Percentiles rank a stretch among this genome's conserved stretches.
phyloP scores from a whole-genome alignment of 495 filamentous ascomycete genomes.

The Aspergillus panamensis region DNA sequence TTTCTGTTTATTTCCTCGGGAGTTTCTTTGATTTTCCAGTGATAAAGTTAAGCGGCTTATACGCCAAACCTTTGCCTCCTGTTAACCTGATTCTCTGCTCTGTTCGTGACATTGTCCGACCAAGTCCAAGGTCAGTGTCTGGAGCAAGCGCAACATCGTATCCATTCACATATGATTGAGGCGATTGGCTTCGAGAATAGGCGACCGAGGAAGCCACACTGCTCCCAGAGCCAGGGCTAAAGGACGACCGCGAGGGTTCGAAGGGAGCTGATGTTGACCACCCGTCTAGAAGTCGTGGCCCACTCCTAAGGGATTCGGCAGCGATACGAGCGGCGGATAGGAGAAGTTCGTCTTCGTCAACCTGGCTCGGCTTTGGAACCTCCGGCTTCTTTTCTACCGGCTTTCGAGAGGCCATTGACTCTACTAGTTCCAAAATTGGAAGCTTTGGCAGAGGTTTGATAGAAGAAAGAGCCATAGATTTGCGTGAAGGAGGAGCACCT shows the following conservation, averaged over 20 bases:
- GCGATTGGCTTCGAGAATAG: conserved; percentile 31
- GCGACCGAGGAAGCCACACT: conserved; percentile 26
- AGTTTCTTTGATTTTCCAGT: conserved; percentile 24
- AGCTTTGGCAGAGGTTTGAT: conserved; percentile 38
- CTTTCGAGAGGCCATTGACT: conserved; percentile 29
- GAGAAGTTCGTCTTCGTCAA: conserved; percentile 45
- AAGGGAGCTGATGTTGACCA: conserved; percentile 16
- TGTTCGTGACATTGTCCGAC: conserved; percentile 40
- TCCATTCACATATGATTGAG: conserved; percentile 30
- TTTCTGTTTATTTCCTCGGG: conserved; percentile 2
- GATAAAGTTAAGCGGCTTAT: conserved; percentile 38
- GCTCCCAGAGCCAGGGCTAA: conserved; percentile 26
- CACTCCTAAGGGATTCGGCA: conserved; percentile 38
- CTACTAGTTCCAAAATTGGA: conserved; percentile 36
- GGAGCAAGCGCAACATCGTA: conserved; percentile 41
- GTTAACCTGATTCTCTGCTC: conserved; percentile 41
- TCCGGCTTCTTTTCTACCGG: conserved; percentile 22
- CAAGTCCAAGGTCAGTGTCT: conserved; percentile 35
- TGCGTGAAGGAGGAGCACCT: conserved; percentile 12
- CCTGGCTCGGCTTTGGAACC: conserved; percentile 24
- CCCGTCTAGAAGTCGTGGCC: conserved; percentile 33
- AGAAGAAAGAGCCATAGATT: conserved; percentile 35
- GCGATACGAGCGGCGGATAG: conserved; percentile 43
- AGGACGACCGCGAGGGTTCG: conserved; percentile 25
- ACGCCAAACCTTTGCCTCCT: conserved; percentile 41